Evolutionary conservation across 2,329 filamentous ascomycete genomes (phyloP).

Genomic region (Rachicladosporium sp.): DNA sequence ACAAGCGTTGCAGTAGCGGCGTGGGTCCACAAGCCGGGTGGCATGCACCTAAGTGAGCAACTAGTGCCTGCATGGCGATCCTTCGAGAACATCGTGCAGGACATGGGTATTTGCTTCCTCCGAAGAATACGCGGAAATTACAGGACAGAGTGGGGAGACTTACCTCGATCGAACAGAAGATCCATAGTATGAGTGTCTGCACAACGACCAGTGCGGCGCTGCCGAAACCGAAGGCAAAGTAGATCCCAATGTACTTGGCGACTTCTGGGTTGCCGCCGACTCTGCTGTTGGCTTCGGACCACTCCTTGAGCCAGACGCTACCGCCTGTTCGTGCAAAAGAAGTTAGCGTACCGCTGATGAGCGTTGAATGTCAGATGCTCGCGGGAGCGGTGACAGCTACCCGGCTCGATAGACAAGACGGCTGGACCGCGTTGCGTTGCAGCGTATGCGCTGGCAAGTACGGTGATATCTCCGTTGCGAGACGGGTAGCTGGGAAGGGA

Average conservation of each 20-base stretch:
- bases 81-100: too few relatives aligned
- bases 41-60: constrained; percentile 3
- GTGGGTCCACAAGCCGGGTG: neutral
- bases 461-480: neutral
- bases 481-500: neutral
- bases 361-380: too few relatives aligned
- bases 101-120: too few relatives aligned
- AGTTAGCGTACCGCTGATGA: constrained; percentile 11
- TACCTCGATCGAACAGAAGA: constrained; percentile 98
- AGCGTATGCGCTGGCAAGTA: neutral
- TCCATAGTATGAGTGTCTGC: constrained; percentile 93
- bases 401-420: too few relatives aligned
- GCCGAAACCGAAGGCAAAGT: constrained; percentile 88
- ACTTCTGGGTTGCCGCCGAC: constrained; percentile 59
- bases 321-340: constrained; percentile 40
- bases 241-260: constrained; percentile 86
- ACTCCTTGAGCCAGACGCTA: constrained; percentile 86
- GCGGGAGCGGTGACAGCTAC: too few relatives aligned
- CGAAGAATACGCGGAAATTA: neutral
- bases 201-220: constrained; percentile 73
- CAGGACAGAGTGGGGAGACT: constrained; percentile 14
- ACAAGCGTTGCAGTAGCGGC: too few relatives aligned
- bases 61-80: neutral
- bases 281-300: constrained; percentile 68
- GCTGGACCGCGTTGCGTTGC: neutral